These are phyloP conservation scores for Sugiyamaella smithiae DNA, from an alignment of 805 yeast species.

Conservation along the genomic window DNA sequence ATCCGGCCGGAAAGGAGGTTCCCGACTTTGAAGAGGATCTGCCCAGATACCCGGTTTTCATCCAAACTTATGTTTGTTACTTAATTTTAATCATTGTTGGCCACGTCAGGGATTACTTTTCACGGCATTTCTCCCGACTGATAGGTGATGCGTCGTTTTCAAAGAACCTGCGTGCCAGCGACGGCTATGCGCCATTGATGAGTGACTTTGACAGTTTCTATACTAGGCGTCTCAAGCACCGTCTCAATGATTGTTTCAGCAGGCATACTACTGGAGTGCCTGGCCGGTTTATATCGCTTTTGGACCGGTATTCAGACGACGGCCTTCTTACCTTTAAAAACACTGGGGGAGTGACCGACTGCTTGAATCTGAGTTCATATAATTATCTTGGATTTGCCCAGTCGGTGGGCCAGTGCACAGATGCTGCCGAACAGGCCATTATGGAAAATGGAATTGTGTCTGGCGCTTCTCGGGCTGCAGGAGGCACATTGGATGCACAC, in stretches of 20 bases:
- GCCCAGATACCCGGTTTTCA: slow-evolving; percentile 76
- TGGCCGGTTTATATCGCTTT: slow-evolving; percentile 82
- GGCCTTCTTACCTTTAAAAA: slow-evolving; percentile 64
- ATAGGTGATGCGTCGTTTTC: slow-evolving; percentile 47
- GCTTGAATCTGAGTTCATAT: slow-evolving; percentile 84
- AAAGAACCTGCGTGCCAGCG: slow-evolving; percentile 63
- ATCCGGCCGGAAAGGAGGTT: slow-evolving; percentile 53
- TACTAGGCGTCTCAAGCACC: slow-evolving; percentile 83
- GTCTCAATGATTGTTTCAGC: slow-evolving; percentile 92
- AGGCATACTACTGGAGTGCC: slow-evolving; percentile 98
- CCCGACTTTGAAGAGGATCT: slow-evolving; percentile 65
- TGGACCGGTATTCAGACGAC: slow-evolving; percentile 70
- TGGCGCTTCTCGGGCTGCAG: slow-evolving; percentile 70
- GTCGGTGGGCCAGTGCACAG: slow-evolving; percentile 88
- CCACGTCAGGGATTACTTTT: slow-evolving; percentile 85
- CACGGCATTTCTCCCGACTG: slow-evolving; percentile 50
- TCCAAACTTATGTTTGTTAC: slow-evolving; percentile 83
- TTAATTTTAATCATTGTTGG: slow-evolving; percentile 83
- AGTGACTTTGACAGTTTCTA: slow-evolving; percentile 92
- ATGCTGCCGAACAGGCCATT: slow-evolving; percentile 60
- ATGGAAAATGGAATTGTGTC: slow-evolving; percentile 72
- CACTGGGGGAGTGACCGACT: slow-evolving; percentile 71
- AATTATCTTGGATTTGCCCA: slow-evolving; percentile 97
- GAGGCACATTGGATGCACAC: slow-evolving; percentile 79
- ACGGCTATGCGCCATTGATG: slow-evolving; percentile 96